These are phyloP conservation scores for Albugo candida DNA, from an alignment of 352 stramenopile genomes.

Conservation along the genomic window DNA sequence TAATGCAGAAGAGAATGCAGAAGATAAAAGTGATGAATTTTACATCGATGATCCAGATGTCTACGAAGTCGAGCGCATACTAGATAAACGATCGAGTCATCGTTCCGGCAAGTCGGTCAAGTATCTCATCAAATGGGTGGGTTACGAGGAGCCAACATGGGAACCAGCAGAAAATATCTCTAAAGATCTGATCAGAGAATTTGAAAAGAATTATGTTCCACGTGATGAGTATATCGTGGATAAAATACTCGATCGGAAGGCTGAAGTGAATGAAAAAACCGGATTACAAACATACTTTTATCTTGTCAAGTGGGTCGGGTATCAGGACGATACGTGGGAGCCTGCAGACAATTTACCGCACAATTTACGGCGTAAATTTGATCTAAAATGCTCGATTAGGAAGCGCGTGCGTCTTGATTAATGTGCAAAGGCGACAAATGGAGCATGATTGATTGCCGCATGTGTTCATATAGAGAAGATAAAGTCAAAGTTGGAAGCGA, in stretches of 20 bases:
- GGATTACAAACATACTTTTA: slow-evolving; percentile 59
- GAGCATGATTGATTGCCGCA: too few relatives aligned
- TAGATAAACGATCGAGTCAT: slow-evolving; percentile 26
- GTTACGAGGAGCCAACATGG: slow-evolving; percentile 62
- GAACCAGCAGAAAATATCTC: slow-evolving; percentile 56
- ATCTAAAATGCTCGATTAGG: slow-evolving; percentile 44
- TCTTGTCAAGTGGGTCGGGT: slow-evolving; percentile 73
- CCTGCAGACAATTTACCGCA: slow-evolving; percentile 53
- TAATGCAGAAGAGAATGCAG: neutral
- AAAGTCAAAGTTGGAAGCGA: too few relatives aligned
- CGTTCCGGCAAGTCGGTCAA: slow-evolving; percentile 38
- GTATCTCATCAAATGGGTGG: slow-evolving; percentile 73
- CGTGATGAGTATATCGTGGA: slow-evolving; percentile 62
- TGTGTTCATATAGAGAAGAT: too few relatives aligned
- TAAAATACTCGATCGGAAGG: slow-evolving; percentile 42
- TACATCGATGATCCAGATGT: slow-evolving; percentile 58
- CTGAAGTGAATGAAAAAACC: slow-evolving; percentile 37
- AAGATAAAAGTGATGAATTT: slow-evolving; percentile 52
- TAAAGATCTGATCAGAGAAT: slow-evolving; percentile 66
- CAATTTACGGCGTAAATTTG: slow-evolving; percentile 60
- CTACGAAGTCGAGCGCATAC: slow-evolving; percentile 60
- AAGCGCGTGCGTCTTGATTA: slow-evolving; percentile 15
- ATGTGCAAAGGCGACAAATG: neutral
- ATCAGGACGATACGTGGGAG: slow-evolving; percentile 65
- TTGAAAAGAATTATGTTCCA: slow-evolving; percentile 40